Evolutionary conservation across 768 basidiomycete genomes (phyloP).

Genomic region (Lentinula detonsa): DNA sequence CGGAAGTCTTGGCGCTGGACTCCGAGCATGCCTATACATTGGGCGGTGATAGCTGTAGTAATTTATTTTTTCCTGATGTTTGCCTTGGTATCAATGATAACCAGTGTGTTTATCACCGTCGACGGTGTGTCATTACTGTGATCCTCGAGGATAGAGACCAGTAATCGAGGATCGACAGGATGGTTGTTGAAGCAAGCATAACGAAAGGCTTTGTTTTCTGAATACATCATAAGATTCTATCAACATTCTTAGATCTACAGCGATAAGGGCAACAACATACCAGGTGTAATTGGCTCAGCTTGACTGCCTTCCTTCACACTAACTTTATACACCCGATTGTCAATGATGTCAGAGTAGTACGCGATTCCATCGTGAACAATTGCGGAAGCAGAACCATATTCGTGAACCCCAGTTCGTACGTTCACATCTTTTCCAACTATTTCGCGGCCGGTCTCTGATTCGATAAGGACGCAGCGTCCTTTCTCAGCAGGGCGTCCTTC

Average conservation of each 20-base stretch:
- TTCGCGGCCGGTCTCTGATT: slow-evolving; percentile 42
- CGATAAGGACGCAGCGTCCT: slow-evolving; percentile 51
- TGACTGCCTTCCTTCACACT: slow-evolving; percentile 19
- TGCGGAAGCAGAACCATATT: slow-evolving; percentile 60
- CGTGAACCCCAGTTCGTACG: slow-evolving; percentile 53
- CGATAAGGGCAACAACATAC: slow-evolving; percentile 26
- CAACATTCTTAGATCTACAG: background rate
- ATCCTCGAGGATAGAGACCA: slow-evolving; percentile 66
- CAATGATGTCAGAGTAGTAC: slow-evolving; percentile 48
- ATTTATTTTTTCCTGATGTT: too few species aligned
- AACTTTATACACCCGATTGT: slow-evolving; percentile 41
- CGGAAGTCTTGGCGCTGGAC: too few species aligned
- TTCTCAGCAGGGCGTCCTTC: slow-evolving; percentile 53
- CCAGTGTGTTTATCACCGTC: slow-evolving; percentile 50
- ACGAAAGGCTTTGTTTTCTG: slow-evolving; percentile 39
- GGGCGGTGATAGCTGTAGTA: too few species aligned
- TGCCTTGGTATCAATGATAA: slow-evolving; percentile 43
- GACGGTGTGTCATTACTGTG: slow-evolving; percentile 51
- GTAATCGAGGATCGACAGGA: slow-evolving; percentile 42
- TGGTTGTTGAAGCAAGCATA: slow-evolving; percentile 61
- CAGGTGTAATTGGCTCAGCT: slow-evolving; percentile 55
- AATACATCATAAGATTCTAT: background rate
- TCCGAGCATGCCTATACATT: too few species aligned
- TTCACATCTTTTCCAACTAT: slow-evolving; percentile 52
- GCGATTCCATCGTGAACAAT: slow-evolving; percentile 36